These are phyloP conservation scores for Hypoxylon sp. DNA, from an alignment of 2,329 filamentous ascomycete species.

Conservation along the genomic window DNA sequence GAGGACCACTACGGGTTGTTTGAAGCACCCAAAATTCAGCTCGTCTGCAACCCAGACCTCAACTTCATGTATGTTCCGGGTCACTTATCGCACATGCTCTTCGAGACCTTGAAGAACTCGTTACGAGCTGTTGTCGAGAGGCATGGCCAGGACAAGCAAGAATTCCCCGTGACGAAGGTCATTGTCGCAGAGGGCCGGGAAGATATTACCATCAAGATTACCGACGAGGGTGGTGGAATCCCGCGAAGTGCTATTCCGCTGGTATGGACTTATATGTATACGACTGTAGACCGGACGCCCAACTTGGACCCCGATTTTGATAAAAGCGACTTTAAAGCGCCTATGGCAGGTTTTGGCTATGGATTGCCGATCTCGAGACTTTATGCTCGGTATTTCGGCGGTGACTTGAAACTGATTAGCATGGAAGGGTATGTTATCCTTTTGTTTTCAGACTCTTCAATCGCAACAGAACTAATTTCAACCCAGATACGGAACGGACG, in stretches of 20 bases:
- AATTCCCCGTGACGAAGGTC: slow-evolving; percentile 95
- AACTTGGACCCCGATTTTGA: slow-evolving; percentile 97
- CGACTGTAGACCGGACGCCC: slow-evolving; percentile 94
- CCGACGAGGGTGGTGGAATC: slow-evolving; percentile 95
- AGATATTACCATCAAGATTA: slow-evolving; percentile 98
- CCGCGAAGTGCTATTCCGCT: slow-evolving; percentile 91
- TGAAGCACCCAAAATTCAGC: slow-evolving; percentile 93
- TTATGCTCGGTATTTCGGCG: slow-evolving; percentile 96
- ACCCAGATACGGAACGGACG: slow-evolving; percentile 91
- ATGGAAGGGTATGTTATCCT: slow-evolving; percentile 87
- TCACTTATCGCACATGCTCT: slow-evolving; percentile 99
- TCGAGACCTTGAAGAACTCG: slow-evolving; percentile 98
- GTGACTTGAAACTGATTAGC: slow-evolving; percentile 95
- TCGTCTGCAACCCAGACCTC: slow-evolving; percentile 92
- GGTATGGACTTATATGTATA: slow-evolving; percentile 99
- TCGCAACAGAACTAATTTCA: slow-evolving; percentile 13
- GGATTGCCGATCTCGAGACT: slow-evolving; percentile 92
- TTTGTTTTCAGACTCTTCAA: not conserved
- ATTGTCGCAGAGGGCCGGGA: slow-evolving; percentile 98
- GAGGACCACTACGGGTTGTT: slow-evolving; percentile 98
- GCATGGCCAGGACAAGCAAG: slow-evolving; percentile 93
- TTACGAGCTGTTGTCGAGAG: slow-evolving; percentile 95
- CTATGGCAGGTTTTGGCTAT: slow-evolving; percentile 99
- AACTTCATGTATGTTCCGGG: slow-evolving; percentile 99
- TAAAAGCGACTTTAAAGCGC: slow-evolving; percentile 98